Percentiles rank a stretch among this genome's conserved stretches.
Conservation (phyloP, 495 filamentous ascomycete species). For the Coniosporium apollinis region DNA sequence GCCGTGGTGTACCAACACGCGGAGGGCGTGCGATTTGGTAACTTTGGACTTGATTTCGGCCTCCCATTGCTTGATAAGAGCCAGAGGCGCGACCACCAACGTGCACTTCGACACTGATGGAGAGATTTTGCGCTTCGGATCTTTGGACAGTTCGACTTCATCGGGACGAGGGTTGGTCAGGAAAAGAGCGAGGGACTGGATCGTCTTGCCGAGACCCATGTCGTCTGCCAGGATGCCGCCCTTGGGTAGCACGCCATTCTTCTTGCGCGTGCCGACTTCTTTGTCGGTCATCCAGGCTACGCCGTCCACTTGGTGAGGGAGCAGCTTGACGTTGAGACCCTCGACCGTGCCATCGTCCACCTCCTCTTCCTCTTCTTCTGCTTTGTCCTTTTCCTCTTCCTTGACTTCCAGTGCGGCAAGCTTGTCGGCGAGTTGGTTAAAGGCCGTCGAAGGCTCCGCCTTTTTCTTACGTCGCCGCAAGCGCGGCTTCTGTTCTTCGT, state of each 20-base stretch:
- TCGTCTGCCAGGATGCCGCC: slow-evolving; percentile 80
- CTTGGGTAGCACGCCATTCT: slow-evolving; percentile 58
- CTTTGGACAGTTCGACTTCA: slow-evolving; percentile 23
- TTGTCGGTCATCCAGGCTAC: slow-evolving; percentile 86
- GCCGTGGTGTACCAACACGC: slow-evolving; percentile 82
- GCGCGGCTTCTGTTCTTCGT: slow-evolving; percentile 44
- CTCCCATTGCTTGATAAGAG: slow-evolving; percentile 96
- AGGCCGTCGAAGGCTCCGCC: slow-evolving; percentile 24
- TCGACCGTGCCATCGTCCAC: slow-evolving; percentile 59
- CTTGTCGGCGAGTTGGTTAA: slow-evolving; percentile 42
- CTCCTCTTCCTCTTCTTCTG: slow-evolving; percentile 46
- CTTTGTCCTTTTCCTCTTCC: slow-evolving; percentile 19
- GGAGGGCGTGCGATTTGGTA: slow-evolving; percentile 43
- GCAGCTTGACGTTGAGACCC: slow-evolving; percentile 67
- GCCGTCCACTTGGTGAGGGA: slow-evolving; percentile 86
- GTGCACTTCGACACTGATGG: slow-evolving; percentile 56
- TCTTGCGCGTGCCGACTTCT: slow-evolving; percentile 63
- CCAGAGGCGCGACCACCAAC: slow-evolving; percentile 84
- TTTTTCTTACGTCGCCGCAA: slow-evolving; percentile 35
- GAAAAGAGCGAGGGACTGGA: slow-evolving; percentile 69
- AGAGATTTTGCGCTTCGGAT: slow-evolving; percentile 41
- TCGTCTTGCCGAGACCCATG: slow-evolving; percentile 74
- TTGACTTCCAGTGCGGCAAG: slow-evolving; percentile 40
- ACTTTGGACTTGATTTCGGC: slow-evolving; percentile 73
- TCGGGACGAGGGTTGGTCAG: slow-evolving; percentile 62